phyloP scores from a whole-genome alignment of 148 eudicot genomes.

The Vaccinium macrocarpon region DNA sequence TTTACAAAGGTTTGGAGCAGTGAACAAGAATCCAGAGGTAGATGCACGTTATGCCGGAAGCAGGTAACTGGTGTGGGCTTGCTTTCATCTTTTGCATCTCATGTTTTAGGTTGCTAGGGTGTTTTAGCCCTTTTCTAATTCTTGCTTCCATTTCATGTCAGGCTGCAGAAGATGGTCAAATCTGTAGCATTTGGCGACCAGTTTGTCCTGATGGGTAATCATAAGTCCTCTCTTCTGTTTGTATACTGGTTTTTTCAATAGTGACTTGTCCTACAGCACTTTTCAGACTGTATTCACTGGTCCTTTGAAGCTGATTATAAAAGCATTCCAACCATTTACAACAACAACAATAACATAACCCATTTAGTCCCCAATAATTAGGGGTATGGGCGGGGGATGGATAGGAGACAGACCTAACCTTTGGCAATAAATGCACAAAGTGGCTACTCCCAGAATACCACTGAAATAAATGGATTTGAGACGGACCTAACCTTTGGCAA shows the following conservation, averaged over 20 bases:
- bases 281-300: not conserved
- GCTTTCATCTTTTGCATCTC: constrained; percentile 10
- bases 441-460: no score
- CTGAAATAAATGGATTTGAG: no score
- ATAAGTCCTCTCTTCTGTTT: not conserved
- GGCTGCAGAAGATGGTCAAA: constrained; percentile 50
- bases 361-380: no score
- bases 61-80: constrained; percentile 44
- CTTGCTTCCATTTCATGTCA: constrained; percentile 25
- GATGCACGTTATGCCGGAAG: constrained; percentile 71
- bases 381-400: no score
- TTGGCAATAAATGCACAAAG: no score
- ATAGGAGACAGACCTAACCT: no score
- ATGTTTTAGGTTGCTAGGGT: constrained; percentile 6
- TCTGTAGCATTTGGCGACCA: constrained; percentile 93
- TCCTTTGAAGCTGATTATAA: not conserved
- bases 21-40: constrained; percentile 67
- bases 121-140: not conserved
- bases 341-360: no score
- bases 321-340: not conserved
- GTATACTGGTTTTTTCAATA: not conserved
- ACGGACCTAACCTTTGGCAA: no score
- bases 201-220: constrained; percentile 85
- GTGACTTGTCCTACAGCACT: not conserved
- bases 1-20: constrained; percentile 91